These are phyloP conservation scores for Polyplosphaeria fusca DNA, from an alignment of 495 filamentous ascomycete genomes.

Conservation along the genomic window DNA sequence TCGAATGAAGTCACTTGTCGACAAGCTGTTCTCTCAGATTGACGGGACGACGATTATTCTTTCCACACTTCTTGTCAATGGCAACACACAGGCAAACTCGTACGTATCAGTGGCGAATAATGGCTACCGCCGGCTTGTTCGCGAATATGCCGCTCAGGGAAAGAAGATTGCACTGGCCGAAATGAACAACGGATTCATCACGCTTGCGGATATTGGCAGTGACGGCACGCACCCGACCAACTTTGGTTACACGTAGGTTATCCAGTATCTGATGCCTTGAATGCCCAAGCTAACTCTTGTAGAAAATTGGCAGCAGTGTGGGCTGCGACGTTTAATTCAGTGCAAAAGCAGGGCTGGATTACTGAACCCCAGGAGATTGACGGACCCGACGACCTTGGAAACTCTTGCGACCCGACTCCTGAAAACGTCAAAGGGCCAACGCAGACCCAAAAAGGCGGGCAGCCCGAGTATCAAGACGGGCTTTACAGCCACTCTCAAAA, in stretches of 20 bases:
- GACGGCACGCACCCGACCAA: not conserved
- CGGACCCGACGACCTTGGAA: not conserved
- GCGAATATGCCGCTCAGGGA: not conserved
- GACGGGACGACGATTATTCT: not conserved
- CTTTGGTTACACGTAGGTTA: not conserved
- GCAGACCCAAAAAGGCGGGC: not conserved
- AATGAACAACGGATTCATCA: not conserved
- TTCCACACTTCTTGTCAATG: not conserved
- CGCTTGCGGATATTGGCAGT: not conserved
- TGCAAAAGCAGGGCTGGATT: not conserved
- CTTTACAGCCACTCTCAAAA: not conserved
- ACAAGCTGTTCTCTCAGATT: slow-evolving; percentile 43
- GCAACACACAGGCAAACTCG: not conserved
- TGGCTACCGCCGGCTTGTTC: not conserved
- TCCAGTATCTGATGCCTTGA: not conserved
- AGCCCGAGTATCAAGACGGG: not conserved
- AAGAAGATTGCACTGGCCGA: not conserved
- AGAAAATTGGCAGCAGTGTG: not conserved
- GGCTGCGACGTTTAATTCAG: not conserved
- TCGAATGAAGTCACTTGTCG: slow-evolving; percentile 63
- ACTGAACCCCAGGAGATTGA: not conserved
- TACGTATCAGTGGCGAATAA: not conserved
- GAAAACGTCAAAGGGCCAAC: not conserved
- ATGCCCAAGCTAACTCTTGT: not conserved
- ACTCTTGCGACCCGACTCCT: not conserved